Conservation (phyloP, 345 rosid genomes). For the Populus davidiana region DNA sequence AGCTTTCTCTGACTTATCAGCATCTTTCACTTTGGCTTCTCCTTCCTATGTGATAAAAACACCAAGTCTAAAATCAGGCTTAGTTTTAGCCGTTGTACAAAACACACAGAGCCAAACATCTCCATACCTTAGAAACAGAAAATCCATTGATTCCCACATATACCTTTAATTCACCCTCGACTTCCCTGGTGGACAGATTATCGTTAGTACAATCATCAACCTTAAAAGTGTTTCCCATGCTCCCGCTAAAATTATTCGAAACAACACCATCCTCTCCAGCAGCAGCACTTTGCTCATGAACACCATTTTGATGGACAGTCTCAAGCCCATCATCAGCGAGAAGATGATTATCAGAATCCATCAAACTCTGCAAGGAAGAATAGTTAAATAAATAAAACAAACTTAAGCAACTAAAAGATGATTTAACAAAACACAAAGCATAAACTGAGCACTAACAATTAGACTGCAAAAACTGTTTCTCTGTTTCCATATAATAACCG, state of each 20-base stretch:
- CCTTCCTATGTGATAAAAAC: constrained; percentile 36
- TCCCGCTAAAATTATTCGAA: constrained; percentile 24
- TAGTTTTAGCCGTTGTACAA: background rate
- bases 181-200: constrained; percentile 21
- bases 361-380: constrained; percentile 21
- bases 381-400: background rate
- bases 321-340: constrained; percentile 43
- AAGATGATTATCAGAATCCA: constrained; percentile 49
- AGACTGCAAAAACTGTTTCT: background rate
- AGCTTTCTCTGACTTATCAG: constrained; percentile 30
- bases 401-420: background rate
- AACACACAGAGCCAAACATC: constrained; percentile 10
- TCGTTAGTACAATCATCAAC: constrained; percentile 33
- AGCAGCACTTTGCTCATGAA: constrained; percentile 29
- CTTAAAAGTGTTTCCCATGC: constrained; percentile 8
- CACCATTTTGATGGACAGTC: constrained; percentile 52
- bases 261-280: constrained; percentile 33
- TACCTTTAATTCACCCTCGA: constrained; percentile 17
- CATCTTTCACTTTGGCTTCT: constrained; percentile 37
- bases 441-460: background rate
- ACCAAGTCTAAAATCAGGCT: constrained; percentile 9
- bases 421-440: background rate
- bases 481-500: background rate
- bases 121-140: constrained; percentile 42
- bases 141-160: constrained; percentile 32